Evolutionary conservation across 1,139 yeast species (phyloP).

Genomic region (Lodderomyces oxycetoniae): DNA sequence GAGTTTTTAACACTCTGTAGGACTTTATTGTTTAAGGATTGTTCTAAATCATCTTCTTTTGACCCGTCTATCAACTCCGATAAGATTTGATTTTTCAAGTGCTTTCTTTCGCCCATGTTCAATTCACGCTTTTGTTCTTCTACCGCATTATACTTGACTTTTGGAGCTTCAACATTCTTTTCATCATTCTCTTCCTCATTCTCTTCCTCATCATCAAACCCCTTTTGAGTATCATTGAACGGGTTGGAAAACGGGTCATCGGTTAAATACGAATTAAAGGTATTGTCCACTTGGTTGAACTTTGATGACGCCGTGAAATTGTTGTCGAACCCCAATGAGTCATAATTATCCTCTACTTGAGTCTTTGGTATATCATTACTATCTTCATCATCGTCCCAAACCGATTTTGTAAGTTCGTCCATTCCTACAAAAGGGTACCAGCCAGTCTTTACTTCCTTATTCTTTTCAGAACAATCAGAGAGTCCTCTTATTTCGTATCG

Average conservation of each 20-base stretch:
- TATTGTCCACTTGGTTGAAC: conserved; percentile 20
- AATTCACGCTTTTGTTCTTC: conserved; percentile 18
- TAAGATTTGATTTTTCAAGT: conserved; percentile 32
- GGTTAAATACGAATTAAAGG: conserved; percentile 24
- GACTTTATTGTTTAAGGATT: conserved; percentile 21
- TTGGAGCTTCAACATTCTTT: not conserved
- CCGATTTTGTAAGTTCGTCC: conserved; percentile 35
- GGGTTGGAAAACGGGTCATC: conserved; percentile 17
- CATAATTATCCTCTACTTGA: too few relatives aligned
- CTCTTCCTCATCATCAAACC: conserved; percentile 12
- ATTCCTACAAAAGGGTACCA: too few relatives aligned
- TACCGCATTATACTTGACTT: conserved; percentile 5
- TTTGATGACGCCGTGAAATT: not conserved
- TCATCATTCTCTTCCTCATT: conserved; percentile 21
- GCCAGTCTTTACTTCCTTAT: too few relatives aligned
- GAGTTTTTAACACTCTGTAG: conserved; percentile 12
- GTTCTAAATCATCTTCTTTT: conserved; percentile 20
- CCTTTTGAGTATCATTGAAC: conserved; percentile 1
- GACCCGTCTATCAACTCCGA: conserved; percentile 34
- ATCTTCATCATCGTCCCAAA: conserved; percentile 36
- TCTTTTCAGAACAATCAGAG: too few relatives aligned
- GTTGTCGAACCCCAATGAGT: too few relatives aligned
- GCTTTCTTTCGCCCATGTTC: conserved; percentile 31
- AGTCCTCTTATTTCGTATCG: too few relatives aligned
- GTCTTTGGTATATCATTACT: too few relatives aligned